Base-by-base conservation (phyloP, 2,329 filamentous ascomycete species). In the Ustulina deusta region DNA sequence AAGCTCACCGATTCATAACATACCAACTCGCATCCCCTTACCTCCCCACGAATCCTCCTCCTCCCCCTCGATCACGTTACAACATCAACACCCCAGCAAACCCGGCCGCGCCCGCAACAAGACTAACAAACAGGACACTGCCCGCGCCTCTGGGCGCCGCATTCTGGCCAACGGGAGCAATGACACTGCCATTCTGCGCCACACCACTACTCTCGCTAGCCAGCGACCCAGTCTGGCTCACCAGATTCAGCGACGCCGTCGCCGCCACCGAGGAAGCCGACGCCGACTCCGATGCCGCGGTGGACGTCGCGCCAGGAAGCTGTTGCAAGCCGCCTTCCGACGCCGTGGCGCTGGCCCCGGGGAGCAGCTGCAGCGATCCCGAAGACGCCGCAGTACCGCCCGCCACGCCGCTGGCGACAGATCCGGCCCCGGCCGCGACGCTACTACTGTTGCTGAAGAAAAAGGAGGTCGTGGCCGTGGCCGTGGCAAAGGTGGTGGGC, bases 61-160 rank as follows among this genome's bases (percentile, higher is more conserved):
- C 55, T 55, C 44, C 32, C 13, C 6, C 22, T 20, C n/a, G 10
- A 27, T 60, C 55, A 27, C 25, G 51, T 68, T 68, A 58, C 42
- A 68, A 69, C 55, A 73, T 22, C 27, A 68, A 65, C 27, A 65
- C 42, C 2, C 34, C 63, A 42, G 63, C 57, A 20, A 65, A 42
- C 22, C 70, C 72, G 10, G 57, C 58, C 36, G 59, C 32, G 2
- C 69, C 71, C 17, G 58, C 68, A 10, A 69, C 59, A 25, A 69
- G 11, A 42, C 56, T 67, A 40, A 61, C 59, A 42, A 61, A 17
- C 44, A 70, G 25, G 42, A 29, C 60, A 17, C 61, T 63, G 0
- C 54, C 56, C 7, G 46, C 34, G 2, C 40, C 59, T 44, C 59
- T 49, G 1, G 59, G 55, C 13, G 63, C 73, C 7, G 68, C 72